Base-by-base conservation (phyloP, 768 basidiomycete species). In the Boletus insuetus region DNA sequence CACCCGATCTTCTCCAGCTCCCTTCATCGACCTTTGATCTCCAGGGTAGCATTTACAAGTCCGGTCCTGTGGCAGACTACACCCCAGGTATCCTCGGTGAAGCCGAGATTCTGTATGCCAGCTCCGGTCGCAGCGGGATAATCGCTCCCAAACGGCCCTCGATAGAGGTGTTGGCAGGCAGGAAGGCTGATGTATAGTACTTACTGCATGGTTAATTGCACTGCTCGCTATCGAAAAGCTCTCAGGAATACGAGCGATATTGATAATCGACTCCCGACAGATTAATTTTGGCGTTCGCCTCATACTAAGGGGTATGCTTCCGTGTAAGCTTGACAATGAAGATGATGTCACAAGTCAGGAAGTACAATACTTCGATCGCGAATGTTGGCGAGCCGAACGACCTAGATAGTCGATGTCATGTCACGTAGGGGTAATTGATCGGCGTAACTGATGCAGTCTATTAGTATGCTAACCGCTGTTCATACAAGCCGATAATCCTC, bases 1-100 rank as follows among this genome's bases (percentile, higher is more conserved):
- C 91, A 7, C 74, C 85, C 48, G 79, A 91, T 53, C 71, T 81
- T 37, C 61, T 91, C 43, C 81, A 83, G 49, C 75, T 93, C 40
- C 91, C 91, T 8, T 84, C 89, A 6, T 81, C 82, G 42, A 88
- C 91, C 17, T 91, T 93, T 75, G 79, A 86, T 13, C 76, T 77
- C 5, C 67, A 75, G 39, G 81, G 84, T 41, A 77, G 79, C 62
- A 74, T 88, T 20, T 87, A 82, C 68, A 73, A 74, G 7, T 56
- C 73, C 12, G 77, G 77, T 26, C 64, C 72, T 32, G 79, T 79
- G 65, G 74, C 69, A 10, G 61, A 61, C 53, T 89, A 90, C 60
- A 65, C 67, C 3, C 77, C 88, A 7, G 80, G 80, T 26, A 74
- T 77, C 46, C 67, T 89, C 24, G 81, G 79, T 14, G 78, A 81